Conservation (phyloP, 352 stramenopile genomes). For the Plasmopara halstedii region DNA sequence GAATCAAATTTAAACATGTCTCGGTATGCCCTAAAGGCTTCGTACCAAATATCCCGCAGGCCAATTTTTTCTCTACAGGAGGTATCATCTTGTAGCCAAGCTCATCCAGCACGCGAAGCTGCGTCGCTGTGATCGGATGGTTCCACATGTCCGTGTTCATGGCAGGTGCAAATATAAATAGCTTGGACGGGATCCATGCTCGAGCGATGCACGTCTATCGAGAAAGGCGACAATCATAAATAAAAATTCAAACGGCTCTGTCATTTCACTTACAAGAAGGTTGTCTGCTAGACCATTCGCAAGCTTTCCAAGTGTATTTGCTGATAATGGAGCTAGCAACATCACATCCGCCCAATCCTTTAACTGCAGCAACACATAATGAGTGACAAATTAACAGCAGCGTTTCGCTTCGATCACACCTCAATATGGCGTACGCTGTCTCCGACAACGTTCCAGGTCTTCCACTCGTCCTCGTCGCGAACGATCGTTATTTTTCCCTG, state of each 20-base stretch:
- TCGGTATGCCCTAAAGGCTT: constrained; percentile 10
- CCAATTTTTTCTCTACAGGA: constrained; percentile 89
- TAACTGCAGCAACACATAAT: constrained; percentile 37
- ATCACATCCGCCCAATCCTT: constrained; percentile 94
- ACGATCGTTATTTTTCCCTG: constrained; percentile 32
- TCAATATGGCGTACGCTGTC: constrained; percentile 86
- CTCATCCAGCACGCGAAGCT: constrained; percentile 51
- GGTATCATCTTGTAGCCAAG: constrained; percentile 76
- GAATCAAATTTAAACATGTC: constrained; percentile 4
- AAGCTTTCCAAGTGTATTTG: constrained; percentile 89
- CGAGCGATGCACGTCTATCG: constrained; percentile 83
- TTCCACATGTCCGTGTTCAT: constrained; percentile 99
- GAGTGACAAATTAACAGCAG: not conserved
- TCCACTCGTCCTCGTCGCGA: constrained; percentile 80
- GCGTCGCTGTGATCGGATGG: constrained; percentile 87
- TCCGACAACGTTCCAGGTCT: constrained; percentile 63
- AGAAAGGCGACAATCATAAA: too few relatives aligned
- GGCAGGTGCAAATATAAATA: constrained; percentile 89
- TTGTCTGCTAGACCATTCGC: constrained; percentile 93
- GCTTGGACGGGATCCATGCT: constrained; percentile 91
- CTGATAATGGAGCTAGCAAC: constrained; percentile 83
- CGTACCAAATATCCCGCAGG: constrained; percentile 90
- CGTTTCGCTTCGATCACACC: constrained; percentile 19
- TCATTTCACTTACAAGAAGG: constrained; percentile 60
- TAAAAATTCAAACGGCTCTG: not conserved